A percentile compares a stretch with the other conserved stretches of the same genome.
Conservation (phyloP, 176 grass and related monocot species). For the Bothriochloa decipiens region DNA sequence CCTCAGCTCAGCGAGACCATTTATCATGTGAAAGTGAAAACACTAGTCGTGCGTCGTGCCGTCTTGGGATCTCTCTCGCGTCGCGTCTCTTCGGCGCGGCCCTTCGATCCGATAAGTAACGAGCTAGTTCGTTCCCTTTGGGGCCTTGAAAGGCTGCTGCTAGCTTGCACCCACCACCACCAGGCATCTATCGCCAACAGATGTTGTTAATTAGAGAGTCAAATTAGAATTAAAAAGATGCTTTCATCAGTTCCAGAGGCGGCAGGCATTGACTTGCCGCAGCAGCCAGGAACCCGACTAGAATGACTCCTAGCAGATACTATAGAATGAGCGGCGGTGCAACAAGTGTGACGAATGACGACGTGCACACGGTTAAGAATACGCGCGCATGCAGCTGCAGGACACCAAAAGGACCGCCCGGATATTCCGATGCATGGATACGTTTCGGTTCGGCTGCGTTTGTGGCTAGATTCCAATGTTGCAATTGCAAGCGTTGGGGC, state of each 20-base stretch:
- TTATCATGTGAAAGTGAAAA: not conserved
- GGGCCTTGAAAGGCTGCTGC: conserved; percentile 22
- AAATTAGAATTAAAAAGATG: conserved; percentile 7
- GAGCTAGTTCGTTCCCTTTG: conserved; percentile 23
- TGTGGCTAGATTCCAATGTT: no score
- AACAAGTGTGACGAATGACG: not conserved
- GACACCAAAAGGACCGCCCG: not conserved
- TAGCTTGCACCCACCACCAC: no score
- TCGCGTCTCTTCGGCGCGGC: no score
- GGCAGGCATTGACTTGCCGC: conserved; percentile 1
- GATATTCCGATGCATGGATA: not conserved
- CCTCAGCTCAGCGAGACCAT: not conserved
- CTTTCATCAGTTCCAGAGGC: not conserved
- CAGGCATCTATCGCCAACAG: no score
- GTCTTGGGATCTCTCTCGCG: no score
- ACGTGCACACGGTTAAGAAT: no score
- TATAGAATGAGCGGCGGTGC: not conserved
- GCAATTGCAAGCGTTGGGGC: no score
- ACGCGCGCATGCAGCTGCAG: not conserved
- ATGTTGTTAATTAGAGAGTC: no score
- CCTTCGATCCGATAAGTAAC: not conserved
- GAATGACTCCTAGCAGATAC: no score
- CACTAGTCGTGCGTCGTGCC: no score
- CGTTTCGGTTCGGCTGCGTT: no score
- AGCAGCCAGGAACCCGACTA: not conserved